A percentile compares a stretch with the other conserved stretches of the same genome.
These are phyloP conservation scores for Hyphodiscus hymeniophilus DNA, from an alignment of 495 filamentous ascomycete species.

Conservation along the genomic window DNA sequence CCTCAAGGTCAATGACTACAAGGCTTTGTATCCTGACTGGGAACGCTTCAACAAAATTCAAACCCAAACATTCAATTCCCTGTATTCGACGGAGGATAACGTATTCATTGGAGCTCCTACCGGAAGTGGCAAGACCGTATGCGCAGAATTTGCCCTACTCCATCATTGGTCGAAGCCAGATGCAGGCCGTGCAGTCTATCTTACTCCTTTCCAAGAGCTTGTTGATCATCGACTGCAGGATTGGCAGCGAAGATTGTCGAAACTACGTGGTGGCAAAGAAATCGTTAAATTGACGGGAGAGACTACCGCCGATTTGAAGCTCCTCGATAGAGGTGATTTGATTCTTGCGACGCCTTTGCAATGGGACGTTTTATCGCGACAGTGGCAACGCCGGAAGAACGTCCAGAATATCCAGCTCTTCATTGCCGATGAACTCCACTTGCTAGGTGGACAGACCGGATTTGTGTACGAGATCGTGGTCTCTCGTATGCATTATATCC, in stretches of 20 bases:
- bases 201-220: conserved; percentile 93
- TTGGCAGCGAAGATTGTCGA: conserved; percentile 70
- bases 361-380: conserved; percentile 92
- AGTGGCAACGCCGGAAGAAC: conserved; percentile 94
- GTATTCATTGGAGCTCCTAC: conserved; percentile 86
- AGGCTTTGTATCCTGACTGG: conserved; percentile 76
- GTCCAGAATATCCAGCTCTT: conserved; percentile 86
- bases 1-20: conserved; percentile 77
- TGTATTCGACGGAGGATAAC: conserved; percentile 85
- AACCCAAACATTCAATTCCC: conserved; percentile 90
- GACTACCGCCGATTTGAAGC: conserved; percentile 80
- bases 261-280: conserved; percentile 75
- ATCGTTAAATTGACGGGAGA: conserved; percentile 94
- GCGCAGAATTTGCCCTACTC: conserved; percentile 87
- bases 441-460: conserved; percentile 84
- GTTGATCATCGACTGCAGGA: conserved; percentile 72
- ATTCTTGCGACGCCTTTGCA: conserved; percentile 88
- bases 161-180: conserved; percentile 73
- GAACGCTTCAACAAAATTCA: conserved; percentile 94
- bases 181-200: conserved; percentile 79
- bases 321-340: conserved; percentile 81
- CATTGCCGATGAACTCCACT: conserved; percentile 92
- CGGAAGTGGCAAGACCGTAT: conserved; percentile 93
- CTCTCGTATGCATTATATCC: conserved; percentile 95
- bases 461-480: conserved; percentile 94